phyloP scores from a whole-genome alignment of 768 basidiomycete genomes.

The Russula vinacea region DNA sequence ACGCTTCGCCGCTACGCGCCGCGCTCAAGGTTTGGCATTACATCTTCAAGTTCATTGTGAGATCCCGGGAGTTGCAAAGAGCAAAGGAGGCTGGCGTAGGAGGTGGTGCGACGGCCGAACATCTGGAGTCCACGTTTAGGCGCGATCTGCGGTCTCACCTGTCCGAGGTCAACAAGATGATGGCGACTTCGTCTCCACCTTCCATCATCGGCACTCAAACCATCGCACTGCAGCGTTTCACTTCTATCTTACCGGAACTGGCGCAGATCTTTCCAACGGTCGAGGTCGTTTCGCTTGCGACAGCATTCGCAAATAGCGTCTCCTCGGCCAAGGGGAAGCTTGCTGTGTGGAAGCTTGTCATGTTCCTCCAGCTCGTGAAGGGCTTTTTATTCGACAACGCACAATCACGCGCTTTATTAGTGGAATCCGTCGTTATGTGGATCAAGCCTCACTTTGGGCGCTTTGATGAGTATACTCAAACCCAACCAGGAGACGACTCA shows the following conservation, averaged over 20 bases:
- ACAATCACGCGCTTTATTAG: constrained; percentile 70
- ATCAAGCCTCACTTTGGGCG: constrained; percentile 92
- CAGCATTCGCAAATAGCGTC: constrained; percentile 83
- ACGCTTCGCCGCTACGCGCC: constrained; percentile 75
- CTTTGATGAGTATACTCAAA: constrained; percentile 77
- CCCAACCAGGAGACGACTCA: constrained; percentile 64
- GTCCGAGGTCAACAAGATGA: constrained; percentile 79
- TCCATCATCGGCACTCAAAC: constrained; percentile 97
- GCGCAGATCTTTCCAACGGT: constrained; percentile 73
- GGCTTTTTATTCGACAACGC: constrained; percentile 83
- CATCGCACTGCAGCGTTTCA: constrained; percentile 89
- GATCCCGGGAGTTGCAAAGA: constrained; percentile 87
- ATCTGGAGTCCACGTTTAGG: constrained; percentile 82
- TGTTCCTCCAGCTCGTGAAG: constrained; percentile 89
- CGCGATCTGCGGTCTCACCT: constrained; percentile 77
- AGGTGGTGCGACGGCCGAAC: constrained; percentile 78
- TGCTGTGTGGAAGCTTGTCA: constrained; percentile 88
- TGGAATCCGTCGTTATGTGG: constrained; percentile 89
- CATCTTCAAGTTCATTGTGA: constrained; percentile 90
- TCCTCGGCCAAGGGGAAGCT: constrained; percentile 79
- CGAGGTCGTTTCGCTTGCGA: constrained; percentile 83
- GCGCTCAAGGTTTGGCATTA: constrained; percentile 97
- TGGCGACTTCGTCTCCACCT: constrained; percentile 72
- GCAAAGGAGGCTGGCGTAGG: constrained; percentile 74
- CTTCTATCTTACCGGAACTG: constrained; percentile 85